Evolutionary conservation across 2,329 filamentous ascomycete genomes (phyloP).

Genomic region (Sclerotinia nivalis): DNA sequence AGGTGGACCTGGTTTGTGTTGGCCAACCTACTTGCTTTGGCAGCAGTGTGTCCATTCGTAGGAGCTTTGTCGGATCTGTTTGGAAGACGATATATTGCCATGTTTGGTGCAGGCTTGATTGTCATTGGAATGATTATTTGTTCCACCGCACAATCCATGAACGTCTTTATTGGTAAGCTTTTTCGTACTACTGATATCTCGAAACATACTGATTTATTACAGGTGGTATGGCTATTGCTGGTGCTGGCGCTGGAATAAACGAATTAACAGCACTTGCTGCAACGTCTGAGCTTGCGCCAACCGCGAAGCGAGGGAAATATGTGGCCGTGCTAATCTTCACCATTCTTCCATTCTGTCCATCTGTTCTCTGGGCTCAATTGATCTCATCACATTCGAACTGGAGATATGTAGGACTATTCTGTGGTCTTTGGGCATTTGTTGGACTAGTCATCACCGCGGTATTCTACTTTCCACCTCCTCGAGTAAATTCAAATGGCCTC

Average conservation of each 20-base stretch:
- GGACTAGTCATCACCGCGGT: conserved; percentile 53
- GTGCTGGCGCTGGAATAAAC: conserved; percentile 65
- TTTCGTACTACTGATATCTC: background rate
- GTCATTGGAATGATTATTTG: conserved; percentile 61
- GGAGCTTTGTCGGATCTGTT: conserved; percentile 65
- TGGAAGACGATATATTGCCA: conserved; percentile 59
- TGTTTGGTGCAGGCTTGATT: conserved; percentile 55
- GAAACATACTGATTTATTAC: conserved; percentile 4
- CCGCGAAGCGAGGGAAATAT: conserved; percentile 61
- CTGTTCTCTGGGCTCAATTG: conserved; percentile 60
- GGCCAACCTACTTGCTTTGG: conserved; percentile 56
- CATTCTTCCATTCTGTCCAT: conserved; percentile 62
- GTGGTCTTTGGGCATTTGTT: conserved; percentile 53
- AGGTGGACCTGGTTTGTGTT: conserved; percentile 43
- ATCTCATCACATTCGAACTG: conserved; percentile 51
- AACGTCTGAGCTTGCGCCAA: conserved; percentile 67
- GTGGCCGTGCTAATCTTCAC: conserved; percentile 60
- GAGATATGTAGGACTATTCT: conserved; percentile 56
- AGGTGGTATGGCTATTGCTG: conserved; percentile 56
- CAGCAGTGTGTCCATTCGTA: conserved; percentile 62
- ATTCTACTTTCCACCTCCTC: conserved; percentile 56
- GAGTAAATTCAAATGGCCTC: conserved; percentile 46
- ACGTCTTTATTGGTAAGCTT: conserved; percentile 57
- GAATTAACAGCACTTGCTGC: conserved; percentile 65
- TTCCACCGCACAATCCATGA: conserved; percentile 59